Evolutionary conservation across 2,329 filamentous ascomycete genomes (phyloP).

Genomic region (Microdochium trichocladiopsis): DNA sequence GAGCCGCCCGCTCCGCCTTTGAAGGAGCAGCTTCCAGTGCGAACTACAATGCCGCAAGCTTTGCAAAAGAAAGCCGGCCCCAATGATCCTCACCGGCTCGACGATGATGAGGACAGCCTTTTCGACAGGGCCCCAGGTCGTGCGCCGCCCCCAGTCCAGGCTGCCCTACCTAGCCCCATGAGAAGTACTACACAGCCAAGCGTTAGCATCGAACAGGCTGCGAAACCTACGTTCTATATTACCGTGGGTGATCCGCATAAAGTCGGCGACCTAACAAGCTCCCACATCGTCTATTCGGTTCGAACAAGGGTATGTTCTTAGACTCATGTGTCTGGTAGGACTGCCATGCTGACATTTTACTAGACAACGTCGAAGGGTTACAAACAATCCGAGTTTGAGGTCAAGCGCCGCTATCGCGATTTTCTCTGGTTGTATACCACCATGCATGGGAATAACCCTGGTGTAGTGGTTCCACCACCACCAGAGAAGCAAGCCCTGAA

Average conservation of each 20-base stretch:
- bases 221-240: slow-evolving; percentile 87
- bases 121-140: slow-evolving; percentile 41
- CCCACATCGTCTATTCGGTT: slow-evolving; percentile 96
- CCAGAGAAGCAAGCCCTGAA: slow-evolving; percentile 97
- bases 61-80: slow-evolving; percentile 35
- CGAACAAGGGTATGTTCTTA: slow-evolving; percentile 66
- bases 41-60: slow-evolving; percentile 46
- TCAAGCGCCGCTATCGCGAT: slow-evolving; percentile 89
- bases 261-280: slow-evolving; percentile 92
- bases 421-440: slow-evolving; percentile 98
- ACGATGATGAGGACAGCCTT: slow-evolving; percentile 62
- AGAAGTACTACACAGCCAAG: slow-evolving; percentile 60
- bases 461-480: slow-evolving; percentile 88
- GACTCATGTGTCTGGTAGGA: neutral
- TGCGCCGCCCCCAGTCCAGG: slow-evolving; percentile 58
- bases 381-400: slow-evolving; percentile 83
- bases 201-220: slow-evolving; percentile 85
- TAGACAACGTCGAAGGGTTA: slow-evolving; percentile 96
- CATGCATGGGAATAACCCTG: slow-evolving; percentile 88
- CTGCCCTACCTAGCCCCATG: slow-evolving; percentile 43
- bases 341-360: slow-evolving; percentile 7
- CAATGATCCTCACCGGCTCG: slow-evolving; percentile 57
- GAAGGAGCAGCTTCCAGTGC: slow-evolving; percentile 58
- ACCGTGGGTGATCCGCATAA: slow-evolving; percentile 95
- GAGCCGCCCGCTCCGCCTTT: slow-evolving; percentile 63